Conservation (phyloP, 805 yeast species). For the Saccharomycopsis malanga region DNA sequence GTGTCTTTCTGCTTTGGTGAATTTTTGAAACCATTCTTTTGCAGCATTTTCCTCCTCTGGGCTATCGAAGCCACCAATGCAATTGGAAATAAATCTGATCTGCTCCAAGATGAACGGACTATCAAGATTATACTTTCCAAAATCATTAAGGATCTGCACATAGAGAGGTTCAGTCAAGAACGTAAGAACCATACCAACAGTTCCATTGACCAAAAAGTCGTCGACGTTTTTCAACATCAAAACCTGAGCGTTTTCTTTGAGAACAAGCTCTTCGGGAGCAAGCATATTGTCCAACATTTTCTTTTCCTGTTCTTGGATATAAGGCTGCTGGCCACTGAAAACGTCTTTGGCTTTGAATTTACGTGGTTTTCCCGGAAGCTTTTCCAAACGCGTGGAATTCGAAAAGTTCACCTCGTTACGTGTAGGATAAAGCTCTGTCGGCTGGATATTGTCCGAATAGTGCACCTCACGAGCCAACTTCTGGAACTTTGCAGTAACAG, state of each 20-base stretch:
- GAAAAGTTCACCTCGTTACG: slow-evolving; percentile 78
- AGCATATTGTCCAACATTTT: slow-evolving; percentile 49
- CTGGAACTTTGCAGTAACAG: slow-evolving; percentile 42
- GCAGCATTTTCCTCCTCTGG: background rate
- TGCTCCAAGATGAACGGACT: slow-evolving; percentile 27
- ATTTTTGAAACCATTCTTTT: background rate
- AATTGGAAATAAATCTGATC: slow-evolving; percentile 30
- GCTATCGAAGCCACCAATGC: slow-evolving; percentile 25
- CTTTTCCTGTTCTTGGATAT: slow-evolving; percentile 23
- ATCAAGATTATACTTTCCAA: slow-evolving; percentile 21
- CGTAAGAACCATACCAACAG: slow-evolving; percentile 64
- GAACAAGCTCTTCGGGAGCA: slow-evolving; percentile 56
- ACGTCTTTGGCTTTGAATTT: slow-evolving; percentile 42
- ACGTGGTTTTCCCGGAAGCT: slow-evolving; percentile 41
- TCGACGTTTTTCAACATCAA: slow-evolving; percentile 85
- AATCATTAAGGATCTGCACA: slow-evolving; percentile 24
- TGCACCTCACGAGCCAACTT: slow-evolving; percentile 49
- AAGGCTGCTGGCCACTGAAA: slow-evolving; percentile 26
- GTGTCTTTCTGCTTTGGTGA: background rate
- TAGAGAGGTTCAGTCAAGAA: slow-evolving; percentile 29
- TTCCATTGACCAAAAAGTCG: slow-evolving; percentile 78
- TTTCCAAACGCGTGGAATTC: slow-evolving; percentile 45
- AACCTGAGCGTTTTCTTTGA: slow-evolving; percentile 88
- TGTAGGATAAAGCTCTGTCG: slow-evolving; percentile 87
- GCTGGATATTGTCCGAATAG: slow-evolving; percentile 70